Base-by-base conservation (phyloP, 1,284 basidiomycete genomes). In the Abortiporus biennis region DNA sequence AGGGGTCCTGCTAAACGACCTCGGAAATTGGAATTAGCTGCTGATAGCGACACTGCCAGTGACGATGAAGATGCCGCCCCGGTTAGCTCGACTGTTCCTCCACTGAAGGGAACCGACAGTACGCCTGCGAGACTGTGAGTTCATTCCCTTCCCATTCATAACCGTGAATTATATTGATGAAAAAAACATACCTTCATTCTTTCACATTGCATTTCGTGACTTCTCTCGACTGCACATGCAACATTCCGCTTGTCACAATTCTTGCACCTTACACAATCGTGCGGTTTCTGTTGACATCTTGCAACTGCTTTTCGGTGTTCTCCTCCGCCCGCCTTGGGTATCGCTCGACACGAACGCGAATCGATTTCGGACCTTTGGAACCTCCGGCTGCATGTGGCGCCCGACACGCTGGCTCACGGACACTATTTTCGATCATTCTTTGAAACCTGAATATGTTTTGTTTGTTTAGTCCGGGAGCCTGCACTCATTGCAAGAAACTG, bases 401-500 rank as follows among this genome's bases (percentile, higher is more conserved):
- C n/a, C n/a, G n/a, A n/a, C n/a, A n/a, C n/a, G n/a, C n/a, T n/a
- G n/a, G n/a, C n/a, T n/a, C n/a, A n/a, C n/a, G n/a, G n/a, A n/a
- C n/a, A n/a, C n/a, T n/a, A n/a, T n/a, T n/a, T n/a, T n/a, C n/a
- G n/a, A n/a, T n/a, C n/a, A n/a, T n/a, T n/a, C n/a, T n/a, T 30
- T 27, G 17, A 37, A 6, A n/a, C 21, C 27, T 13, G 22, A 32
- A 36, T 44, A 32, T 23, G 31, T 35, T 24, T 50, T 29, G 24
- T 37, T 43, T 33, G 20, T 34, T 41, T 58, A 88, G 85, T 40
- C 78, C 81, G 46, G 84, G 85, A 47, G 85, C 85, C 32, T 90
- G 85, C 59, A 82, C 73, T 6, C 77, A 87, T 55, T 90, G 85
- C 71, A 89, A 87, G 63, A 82, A 79, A 53, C 76, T 89, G 56